Evolutionary conservation across 2,329 filamentous ascomycete species (phyloP), one percentile per base, ranked within the genome.

Genomic region (Chaetomium sp.): DNA sequence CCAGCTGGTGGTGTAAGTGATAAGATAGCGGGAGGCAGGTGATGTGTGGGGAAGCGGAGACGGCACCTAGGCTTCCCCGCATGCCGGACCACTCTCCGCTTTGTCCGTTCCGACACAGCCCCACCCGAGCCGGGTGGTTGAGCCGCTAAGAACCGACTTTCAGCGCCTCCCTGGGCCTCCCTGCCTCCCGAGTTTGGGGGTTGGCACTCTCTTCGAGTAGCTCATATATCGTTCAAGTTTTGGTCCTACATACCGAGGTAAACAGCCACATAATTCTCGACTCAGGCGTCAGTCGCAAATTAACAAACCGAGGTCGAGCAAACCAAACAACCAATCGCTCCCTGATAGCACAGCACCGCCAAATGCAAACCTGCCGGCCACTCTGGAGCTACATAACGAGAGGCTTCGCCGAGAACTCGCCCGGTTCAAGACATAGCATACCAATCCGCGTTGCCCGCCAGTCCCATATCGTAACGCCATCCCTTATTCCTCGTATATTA

Each of bases 1-100:
- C 10, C n/a, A n/a, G n/a, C 10, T 23, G 27, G 27, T 29, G 45
- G 65, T 69, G 67, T 69, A 69, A 69, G 67, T 69, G 67, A 69
- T 69, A 69, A 69, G 67, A 67, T 69, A 66, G 42, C 50, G 35
- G 54, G 33, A 33, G 64, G 50, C 64, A 55, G 61, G 49, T 62
- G 47, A 51, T 51, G 29, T 63, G 58, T 68, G 67, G 63, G 65
- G 63, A 66, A 62, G 49, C 53, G 57, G 57, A 56, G 58, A 21
- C 45, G 38, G 50, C 60, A 21, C 9, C 19, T 8, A 27, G 29
- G 42, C 54, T 62, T 63, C 62, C 63, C 65, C 65, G 57, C 65
- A 67, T 60, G 29, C 54, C 60, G 29, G 23, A n/a, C 50, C 23
- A 50, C 53, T 47, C 53, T 47, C 59, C 56, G 54, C 60, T 59